Base-by-base conservation (phyloP, 805 yeast genomes). In the Hagleromyces aurorensis region DNA sequence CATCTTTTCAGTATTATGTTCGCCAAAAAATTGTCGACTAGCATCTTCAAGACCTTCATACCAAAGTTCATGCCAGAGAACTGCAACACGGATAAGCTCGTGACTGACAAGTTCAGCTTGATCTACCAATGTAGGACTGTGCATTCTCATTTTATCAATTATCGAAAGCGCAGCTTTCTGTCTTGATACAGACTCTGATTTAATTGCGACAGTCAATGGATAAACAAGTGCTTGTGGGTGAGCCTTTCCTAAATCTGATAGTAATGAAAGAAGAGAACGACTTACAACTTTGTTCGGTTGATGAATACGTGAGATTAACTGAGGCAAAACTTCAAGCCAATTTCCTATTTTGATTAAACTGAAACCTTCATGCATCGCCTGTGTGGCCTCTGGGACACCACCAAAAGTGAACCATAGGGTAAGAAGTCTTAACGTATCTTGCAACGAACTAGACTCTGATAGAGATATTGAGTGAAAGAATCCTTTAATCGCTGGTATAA, bases 31-130 rank as follows among this genome's bases (percentile, higher is more conserved):
- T 30, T 82, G 69, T 36, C 96, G 67, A 3, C 96, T 86, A 0
- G 98, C 98, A 61, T 91, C 96, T 52, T 91, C 99, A 18, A 91
- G 65, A 3, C 94, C 96, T 59, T 89, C 97, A 45, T 86, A 87
- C 98, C 99, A 91, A 52, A 81, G 79, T 49, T 91, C 99, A 48
- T 86, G 94, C 96, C 98, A 87, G 37, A 91, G 59, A 3, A 89
- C 96, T 1, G 97, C 96, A 11, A 86, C 95, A 42, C 97, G 67
- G 39, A 91, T 87, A 33, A 91, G 70, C 50, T 91, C 98, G 42
- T 77, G 78, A 59, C 94, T 82, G n/a, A 91, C 96, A 32, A 87
- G 56, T 44, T 86, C 96, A 0, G 96, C 87, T 52, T 91, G 97
- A 39, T 80, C 86, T 16, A 91, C 96, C 37, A 91, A 62, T 0